phyloP scores from a whole-genome alignment of 306 rosid species.

The Cucurbita ficifolia region DNA sequence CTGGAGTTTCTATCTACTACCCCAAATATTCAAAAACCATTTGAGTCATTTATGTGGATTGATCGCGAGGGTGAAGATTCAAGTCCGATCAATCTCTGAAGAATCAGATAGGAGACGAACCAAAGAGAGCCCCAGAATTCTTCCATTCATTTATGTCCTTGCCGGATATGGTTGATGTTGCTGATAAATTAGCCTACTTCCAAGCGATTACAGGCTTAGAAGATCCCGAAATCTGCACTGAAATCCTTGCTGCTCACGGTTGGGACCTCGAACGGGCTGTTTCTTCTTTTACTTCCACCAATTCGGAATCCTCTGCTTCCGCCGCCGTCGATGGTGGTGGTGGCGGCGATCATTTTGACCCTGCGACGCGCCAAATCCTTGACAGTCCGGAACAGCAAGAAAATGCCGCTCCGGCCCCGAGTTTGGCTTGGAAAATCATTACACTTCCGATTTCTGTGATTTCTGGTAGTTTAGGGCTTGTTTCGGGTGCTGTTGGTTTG shows the following conservation, averaged over 20 bases:
- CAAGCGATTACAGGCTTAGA: conserved; percentile 88
- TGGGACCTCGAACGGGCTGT: conserved; percentile 98
- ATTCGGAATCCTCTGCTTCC: neutral
- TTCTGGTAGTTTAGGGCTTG: conserved; percentile 66
- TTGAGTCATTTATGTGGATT: neutral
- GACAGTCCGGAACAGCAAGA: conserved; percentile 16
- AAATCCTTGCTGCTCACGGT: conserved; percentile 72
- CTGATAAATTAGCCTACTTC: conserved; percentile 64
- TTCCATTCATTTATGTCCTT: neutral
- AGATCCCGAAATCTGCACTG: conserved; percentile 73
- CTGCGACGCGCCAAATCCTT: neutral
- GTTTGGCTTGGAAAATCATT: conserved; percentile 67
- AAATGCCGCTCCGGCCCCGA: conserved; percentile 25
- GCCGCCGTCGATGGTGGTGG: conserved; percentile 3
- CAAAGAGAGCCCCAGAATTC: neutral
- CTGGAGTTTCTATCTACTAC: neutral
- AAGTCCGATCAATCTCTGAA: neutral
- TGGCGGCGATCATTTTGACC: conserved; percentile 2
- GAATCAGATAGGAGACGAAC: neutral
- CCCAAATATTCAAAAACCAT: neutral
- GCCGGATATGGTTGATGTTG: conserved; percentile 49
- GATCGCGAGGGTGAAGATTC: neutral
- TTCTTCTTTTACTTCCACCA: conserved; percentile 49
- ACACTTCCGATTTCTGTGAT: conserved; percentile 67
- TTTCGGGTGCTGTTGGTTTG: conserved; percentile 72